Evolutionary conservation across 2,329 filamentous ascomycete genomes (phyloP).

Genomic region (Pestalotiopsis sp.): DNA sequence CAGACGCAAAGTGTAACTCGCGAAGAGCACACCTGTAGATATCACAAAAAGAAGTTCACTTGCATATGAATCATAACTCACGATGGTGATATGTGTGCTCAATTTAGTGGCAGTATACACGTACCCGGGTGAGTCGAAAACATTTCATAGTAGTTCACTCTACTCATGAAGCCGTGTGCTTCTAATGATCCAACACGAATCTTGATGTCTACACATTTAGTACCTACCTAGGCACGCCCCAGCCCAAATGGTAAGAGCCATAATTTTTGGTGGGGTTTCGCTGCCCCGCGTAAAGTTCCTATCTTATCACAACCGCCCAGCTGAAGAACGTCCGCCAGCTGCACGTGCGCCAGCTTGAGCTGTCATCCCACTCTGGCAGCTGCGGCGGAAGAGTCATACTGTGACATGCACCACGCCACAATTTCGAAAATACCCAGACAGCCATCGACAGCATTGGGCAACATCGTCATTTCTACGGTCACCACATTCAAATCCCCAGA

Average conservation of each 20-base stretch:
- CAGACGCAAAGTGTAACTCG: neutral
- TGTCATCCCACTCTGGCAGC: conserved; percentile 8
- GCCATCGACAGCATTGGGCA: neutral
- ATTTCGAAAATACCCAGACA: conserved; percentile 6
- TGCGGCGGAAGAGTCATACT: neutral
- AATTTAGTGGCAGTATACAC: too few species aligned
- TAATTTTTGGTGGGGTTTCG: neutral
- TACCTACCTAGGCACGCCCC: neutral
- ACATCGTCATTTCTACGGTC: neutral
- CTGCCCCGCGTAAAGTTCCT: neutral
- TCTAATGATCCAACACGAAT: neutral
- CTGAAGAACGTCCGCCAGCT: neutral
- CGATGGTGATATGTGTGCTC: too few species aligned
- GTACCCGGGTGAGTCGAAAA: too few species aligned
- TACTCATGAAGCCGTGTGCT: too few species aligned
- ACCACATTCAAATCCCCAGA: neutral
- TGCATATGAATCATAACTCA: neutral
- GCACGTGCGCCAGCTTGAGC: neutral
- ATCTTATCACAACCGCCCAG: conserved; percentile 1
- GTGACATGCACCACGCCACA: conserved; percentile 7
- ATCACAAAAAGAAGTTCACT: too few species aligned
- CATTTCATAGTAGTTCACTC: too few species aligned
- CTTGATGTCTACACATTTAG: neutral
- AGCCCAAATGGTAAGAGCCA: neutral
- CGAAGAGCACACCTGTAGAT: neutral